Evolutionary conservation across 495 filamentous ascomycete species (phyloP), one percentile per base, ranked within the genome.

Genomic region (Thermothielavioides terrestris): DNA sequence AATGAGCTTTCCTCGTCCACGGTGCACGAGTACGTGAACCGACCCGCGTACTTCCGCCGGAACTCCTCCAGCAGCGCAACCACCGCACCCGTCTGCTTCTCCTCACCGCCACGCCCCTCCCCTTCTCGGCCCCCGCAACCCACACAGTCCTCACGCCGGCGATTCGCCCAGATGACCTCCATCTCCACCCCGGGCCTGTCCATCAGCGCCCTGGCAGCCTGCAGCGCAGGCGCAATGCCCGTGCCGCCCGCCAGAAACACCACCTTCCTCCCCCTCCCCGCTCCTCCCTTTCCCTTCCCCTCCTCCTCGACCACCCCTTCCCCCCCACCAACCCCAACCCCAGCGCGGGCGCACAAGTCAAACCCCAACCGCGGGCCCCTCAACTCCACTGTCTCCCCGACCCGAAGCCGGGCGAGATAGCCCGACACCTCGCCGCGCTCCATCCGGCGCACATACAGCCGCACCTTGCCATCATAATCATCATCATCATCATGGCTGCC

Each of bases 181-280:
- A 75, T 82, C 34, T 75, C 50, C 57, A 66, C 62, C 17, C 32
- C 56, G 23, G n/a, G 15, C 12, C 46, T 52, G 6, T 55, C 53
- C 4, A 82, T 63, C 4, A 92, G 57, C 8, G 75, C 76, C 49
- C 80, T 67, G 30, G 79, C 86, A 21, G 82, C 76, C 66, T 97
- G 91, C 55, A 96, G 61, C 27, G 91, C 92, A 1, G 91, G 87
- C 20, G 88, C 89, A 62, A 98, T 92, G 0, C 91, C 92, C 6
- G 92, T 98, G 0, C 92, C 92, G 0, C 90, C 92, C 12, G 91
- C 92, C 27, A 96, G 69, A 64, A 97, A 95, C 2, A 96, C 60
- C 2, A 95, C 72, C 28, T 60, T 58, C 14, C 49, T 52, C 30
- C 28, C 38, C 34, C 21, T 32, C 14, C 35, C 12, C 18, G 17